Evolutionary conservation across 1,284 basidiomycete genomes (phyloP).

Genomic region (Microbotryum silenes-acaulis): DNA sequence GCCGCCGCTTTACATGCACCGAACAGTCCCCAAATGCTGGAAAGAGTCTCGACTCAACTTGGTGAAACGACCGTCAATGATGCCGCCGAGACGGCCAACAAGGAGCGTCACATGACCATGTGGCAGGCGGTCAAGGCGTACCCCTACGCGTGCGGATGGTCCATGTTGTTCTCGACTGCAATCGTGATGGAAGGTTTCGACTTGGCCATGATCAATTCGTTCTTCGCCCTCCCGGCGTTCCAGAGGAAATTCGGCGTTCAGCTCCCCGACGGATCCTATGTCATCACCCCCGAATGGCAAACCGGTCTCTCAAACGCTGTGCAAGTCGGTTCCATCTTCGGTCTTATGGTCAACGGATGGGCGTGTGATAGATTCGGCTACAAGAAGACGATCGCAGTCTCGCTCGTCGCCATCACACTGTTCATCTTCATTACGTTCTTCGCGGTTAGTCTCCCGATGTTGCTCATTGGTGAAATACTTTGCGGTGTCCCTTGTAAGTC

Average conservation of each 20-base stretch:
- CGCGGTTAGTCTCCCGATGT: constrained; percentile 39
- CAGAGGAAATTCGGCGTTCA: constrained; percentile 35
- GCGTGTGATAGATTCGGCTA: constrained; percentile 44
- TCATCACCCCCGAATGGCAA: constrained; percentile 47
- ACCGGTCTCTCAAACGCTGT: constrained; percentile 43
- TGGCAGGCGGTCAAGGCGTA: too few species aligned
- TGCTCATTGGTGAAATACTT: constrained; percentile 41
- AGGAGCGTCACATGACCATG: too few species aligned
- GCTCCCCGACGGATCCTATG: constrained; percentile 34
- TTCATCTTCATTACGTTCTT: constrained; percentile 43
- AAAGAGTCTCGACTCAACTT: too few species aligned
- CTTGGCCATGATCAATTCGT: constrained; percentile 39
- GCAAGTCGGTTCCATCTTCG: constrained; percentile 41
- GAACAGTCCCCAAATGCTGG: too few species aligned
- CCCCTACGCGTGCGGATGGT: constrained; percentile 35
- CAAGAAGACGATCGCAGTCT: constrained; percentile 38
- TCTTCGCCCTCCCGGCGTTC: constrained; percentile 43
- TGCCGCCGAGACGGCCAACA: too few species aligned
- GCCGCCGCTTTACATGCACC: too few species aligned
- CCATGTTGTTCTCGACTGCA: constrained; percentile 43
- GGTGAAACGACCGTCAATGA: too few species aligned
- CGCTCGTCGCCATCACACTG: constrained; percentile 37
- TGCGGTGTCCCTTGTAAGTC: constrained; percentile 37
- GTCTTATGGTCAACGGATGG: constrained; percentile 41
- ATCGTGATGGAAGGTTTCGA: constrained; percentile 48